Evolutionary conservation across 2,329 filamentous ascomycete species (phyloP).

Genomic region (Thelonectria rubi): DNA sequence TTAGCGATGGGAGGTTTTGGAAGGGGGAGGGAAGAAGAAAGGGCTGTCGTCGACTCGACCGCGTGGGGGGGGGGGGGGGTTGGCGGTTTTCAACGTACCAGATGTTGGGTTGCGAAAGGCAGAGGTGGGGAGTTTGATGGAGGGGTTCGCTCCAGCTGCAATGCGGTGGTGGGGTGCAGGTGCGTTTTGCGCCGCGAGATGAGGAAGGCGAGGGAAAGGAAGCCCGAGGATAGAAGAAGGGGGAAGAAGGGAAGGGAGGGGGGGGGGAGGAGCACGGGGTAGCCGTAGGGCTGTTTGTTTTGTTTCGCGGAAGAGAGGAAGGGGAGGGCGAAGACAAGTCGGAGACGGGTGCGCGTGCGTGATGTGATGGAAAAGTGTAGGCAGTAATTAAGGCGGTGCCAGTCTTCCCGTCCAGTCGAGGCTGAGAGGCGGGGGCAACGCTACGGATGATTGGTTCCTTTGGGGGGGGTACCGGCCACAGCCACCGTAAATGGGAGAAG

Average conservation of each 20-base stretch:
- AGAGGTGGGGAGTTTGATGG: conserved; percentile 11
- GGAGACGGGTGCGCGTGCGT: conserved; percentile 23
- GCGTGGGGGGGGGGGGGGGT: too few relatives aligned
- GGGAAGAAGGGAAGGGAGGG: conserved; percentile 2
- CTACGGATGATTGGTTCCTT: conserved; percentile 36
- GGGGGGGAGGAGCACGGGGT: not conserved
- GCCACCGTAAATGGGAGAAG: not conserved
- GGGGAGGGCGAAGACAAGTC: conserved; percentile 2
- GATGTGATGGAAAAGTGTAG: conserved; percentile 20
- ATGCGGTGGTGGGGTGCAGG: not conserved
- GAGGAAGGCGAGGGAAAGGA: not conserved
- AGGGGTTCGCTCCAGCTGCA: conserved; percentile 2
- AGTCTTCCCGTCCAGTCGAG: too few relatives aligned
- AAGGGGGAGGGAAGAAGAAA: not conserved
- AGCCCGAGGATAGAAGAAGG: not conserved
- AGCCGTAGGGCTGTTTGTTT: conserved; percentile 1
- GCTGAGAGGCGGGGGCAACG: conserved; percentile 38
- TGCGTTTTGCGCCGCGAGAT: not conserved
- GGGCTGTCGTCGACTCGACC: conserved; percentile 1
- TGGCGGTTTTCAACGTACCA: conserved; percentile 9
- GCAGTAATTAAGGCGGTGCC: conserved; percentile 20
- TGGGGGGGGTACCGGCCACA: conserved; percentile 15
- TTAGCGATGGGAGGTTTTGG: conserved; percentile 27
- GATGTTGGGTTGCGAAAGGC: conserved; percentile 13
- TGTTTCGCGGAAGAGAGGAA: conserved; percentile 22